Conservation (phyloP, 345 rosid genomes). For the Citrus glauca region DNA sequence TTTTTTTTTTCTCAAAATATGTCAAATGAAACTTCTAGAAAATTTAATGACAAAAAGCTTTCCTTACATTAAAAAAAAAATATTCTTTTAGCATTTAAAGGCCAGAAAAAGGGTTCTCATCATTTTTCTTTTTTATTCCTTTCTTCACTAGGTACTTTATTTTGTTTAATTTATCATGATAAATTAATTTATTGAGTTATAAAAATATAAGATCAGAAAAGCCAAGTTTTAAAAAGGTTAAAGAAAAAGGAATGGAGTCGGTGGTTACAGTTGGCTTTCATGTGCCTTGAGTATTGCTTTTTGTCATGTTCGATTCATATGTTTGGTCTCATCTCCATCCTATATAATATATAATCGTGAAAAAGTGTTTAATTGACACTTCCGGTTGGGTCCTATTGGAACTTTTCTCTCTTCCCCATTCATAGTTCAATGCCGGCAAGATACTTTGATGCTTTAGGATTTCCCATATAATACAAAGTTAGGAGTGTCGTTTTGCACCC, state of each 20-base stretch:
- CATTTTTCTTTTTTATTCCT: background rate
- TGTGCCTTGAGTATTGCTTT: background rate
- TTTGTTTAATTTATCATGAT: background rate
- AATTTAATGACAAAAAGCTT: background rate
- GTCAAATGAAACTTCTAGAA: no score
- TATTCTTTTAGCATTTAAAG: background rate
- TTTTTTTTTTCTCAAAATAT: no score
- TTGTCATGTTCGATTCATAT: background rate
- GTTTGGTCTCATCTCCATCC: background rate
- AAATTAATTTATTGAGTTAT: background rate
- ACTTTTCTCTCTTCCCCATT: background rate
- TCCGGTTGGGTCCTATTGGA: background rate
- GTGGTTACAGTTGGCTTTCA: constrained; percentile 1
- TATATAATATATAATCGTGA: background rate
- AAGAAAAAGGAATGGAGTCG: background rate
- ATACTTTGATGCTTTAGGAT: background rate
- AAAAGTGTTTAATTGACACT: constrained; percentile 9
- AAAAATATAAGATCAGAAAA: background rate
- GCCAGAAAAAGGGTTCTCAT: background rate
- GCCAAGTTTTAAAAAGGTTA: background rate
- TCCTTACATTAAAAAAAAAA: background rate
- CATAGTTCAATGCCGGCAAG: background rate
- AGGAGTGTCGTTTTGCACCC: background rate
- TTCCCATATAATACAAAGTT: background rate
- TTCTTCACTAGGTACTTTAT: background rate